Evolutionary conservation across 1,284 basidiomycete species (phyloP).

Genomic region (Rugosomyces carneus): DNA sequence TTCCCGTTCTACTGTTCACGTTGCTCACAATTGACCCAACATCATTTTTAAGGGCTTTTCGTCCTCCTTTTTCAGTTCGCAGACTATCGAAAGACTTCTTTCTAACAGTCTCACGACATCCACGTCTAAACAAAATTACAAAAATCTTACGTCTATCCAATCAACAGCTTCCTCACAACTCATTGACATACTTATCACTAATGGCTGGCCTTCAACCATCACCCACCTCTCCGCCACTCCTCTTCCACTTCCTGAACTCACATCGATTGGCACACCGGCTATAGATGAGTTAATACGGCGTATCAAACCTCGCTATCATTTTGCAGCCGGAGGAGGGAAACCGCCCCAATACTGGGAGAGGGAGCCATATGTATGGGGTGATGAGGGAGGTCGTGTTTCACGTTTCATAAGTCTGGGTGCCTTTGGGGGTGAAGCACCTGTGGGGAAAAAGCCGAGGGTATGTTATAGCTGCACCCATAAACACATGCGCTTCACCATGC

Average conservation of each 20-base stretch:
- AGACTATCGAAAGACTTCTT: conserved; percentile 67
- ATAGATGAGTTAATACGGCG: conserved; percentile 63
- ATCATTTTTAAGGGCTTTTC: conserved; percentile 50
- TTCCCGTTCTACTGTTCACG: not conserved
- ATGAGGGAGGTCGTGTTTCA: conserved; percentile 60
- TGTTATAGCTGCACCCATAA: conserved; percentile 6
- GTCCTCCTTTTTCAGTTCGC: conserved; percentile 65
- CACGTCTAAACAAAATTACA: conserved; percentile 42
- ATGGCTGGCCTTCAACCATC: conserved; percentile 71
- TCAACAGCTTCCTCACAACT: conserved; percentile 55
- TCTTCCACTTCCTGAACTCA: conserved; percentile 40
- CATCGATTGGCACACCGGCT: conserved; percentile 44
- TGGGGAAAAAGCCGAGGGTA: conserved; percentile 80
- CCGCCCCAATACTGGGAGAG: conserved; percentile 84
- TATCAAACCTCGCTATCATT: conserved; percentile 75
- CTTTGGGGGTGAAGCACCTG: conserved; percentile 62
- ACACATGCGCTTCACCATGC: conserved; percentile 5
- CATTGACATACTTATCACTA: conserved; percentile 81
- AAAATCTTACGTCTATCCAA: conserved; percentile 64
- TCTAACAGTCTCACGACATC: conserved; percentile 56
- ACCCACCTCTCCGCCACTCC: conserved; percentile 55
- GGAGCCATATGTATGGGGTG: conserved; percentile 83
- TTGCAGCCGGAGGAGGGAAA: conserved; percentile 53
- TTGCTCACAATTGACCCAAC: conserved; percentile 7
- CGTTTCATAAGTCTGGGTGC: conserved; percentile 82